A percentile compares a stretch with the other conserved stretches of the same genome.
These are phyloP conservation scores for Fusarium subtropicale DNA, from an alignment of 2,329 filamentous ascomycete genomes.

Conservation along the genomic window DNA sequence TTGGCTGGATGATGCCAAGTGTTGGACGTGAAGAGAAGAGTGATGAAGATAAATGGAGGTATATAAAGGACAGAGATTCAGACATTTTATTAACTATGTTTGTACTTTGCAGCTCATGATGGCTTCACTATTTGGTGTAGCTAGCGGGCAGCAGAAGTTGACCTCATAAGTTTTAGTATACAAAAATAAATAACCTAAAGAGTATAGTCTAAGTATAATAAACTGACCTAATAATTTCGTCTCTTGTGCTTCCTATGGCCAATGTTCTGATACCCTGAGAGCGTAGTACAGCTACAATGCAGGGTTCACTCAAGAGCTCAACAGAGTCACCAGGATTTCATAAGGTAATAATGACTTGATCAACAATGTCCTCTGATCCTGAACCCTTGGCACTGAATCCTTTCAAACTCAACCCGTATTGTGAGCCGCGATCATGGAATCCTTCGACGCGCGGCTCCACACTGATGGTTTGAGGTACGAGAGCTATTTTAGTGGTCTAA, in stretches of 20 bases:
- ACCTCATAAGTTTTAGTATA: too few relatives aligned
- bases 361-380: neutral
- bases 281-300: fast-evolving
- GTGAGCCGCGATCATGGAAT: neutral
- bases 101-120: neutral
- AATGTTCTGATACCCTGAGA: neutral
- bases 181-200: too few relatives aligned
- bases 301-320: too few relatives aligned
- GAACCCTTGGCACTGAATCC: neutral
- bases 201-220: too few relatives aligned
- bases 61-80: neutral
- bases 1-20: constrained; percentile 21
- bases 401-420: neutral
- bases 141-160: too few relatives aligned
- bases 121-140: neutral
- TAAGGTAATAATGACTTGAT: neutral
- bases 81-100: neutral
- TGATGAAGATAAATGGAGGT: neutral
- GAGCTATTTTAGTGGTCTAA: neutral
- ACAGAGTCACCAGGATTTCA: neutral
- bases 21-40: neutral
- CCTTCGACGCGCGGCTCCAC: neutral
- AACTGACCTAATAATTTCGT: too few relatives aligned
- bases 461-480: neutral
- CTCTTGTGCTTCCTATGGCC: too few relatives aligned